These are phyloP conservation scores for Emiliania huxleyi DNA, from an alignment of 78 protist genomes.

Conservation along the genomic window DNA sequence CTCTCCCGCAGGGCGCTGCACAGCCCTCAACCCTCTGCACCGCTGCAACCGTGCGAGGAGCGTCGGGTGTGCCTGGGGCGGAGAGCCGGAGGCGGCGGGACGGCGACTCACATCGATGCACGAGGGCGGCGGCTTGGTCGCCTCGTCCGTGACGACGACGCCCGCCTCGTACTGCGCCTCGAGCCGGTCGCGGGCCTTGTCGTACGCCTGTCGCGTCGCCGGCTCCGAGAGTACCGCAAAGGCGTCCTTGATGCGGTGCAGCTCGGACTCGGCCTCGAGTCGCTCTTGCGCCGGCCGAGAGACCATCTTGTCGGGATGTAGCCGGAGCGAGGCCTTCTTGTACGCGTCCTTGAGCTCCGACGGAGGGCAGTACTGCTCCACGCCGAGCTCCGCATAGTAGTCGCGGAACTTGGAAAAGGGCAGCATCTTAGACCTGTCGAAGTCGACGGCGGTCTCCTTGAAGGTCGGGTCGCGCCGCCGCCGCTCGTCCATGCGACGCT, in stretches of 20 bases:
- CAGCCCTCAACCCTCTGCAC: too few species aligned
- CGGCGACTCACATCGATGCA: neutral
- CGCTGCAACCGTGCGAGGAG: too few species aligned
- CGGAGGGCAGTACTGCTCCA: neutral
- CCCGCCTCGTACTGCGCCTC: constrained; percentile 20
- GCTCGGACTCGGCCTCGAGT: neutral
- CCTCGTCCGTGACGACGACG: neutral
- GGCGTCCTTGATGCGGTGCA: neutral
- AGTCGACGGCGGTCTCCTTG: neutral
- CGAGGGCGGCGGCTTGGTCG: constrained; percentile 5
- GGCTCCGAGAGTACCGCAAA: neutral
- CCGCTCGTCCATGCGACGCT: neutral
- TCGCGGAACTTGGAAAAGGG: neutral
- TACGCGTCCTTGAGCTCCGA: neutral
- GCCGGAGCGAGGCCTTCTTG: neutral
- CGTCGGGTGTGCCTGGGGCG: too few species aligned
- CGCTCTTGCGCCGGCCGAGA: neutral
- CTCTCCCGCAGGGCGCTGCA: too few species aligned
- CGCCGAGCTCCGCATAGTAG: neutral
- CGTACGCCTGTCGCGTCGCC: neutral
- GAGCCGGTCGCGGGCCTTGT: neutral
- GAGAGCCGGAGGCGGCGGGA: too few species aligned
- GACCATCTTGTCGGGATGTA: neutral
- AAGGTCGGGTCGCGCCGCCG: constrained; percentile 9
- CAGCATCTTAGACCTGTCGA: neutral